Evolutionary conservation across 805 yeast species (phyloP), one percentile per base, ranked within the genome.

Genomic region (Yamadazyma kitorensis): DNA sequence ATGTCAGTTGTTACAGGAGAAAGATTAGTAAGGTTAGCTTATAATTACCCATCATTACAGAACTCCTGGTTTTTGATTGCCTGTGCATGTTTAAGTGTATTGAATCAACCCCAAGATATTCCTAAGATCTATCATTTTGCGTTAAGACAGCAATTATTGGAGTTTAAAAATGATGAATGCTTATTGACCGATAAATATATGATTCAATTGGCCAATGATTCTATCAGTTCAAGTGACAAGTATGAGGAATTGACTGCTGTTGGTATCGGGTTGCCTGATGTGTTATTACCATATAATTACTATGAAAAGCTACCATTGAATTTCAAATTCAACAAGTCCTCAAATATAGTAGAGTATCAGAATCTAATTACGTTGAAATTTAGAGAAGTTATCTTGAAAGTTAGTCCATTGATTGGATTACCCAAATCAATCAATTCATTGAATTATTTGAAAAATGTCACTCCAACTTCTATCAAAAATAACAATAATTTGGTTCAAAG

Each of bases 351-450:
- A 32, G 57, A 59, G 7, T 54, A 55, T 12, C 72, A 67, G 40
- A 39, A 43, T 8, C 40, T 41, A 19, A 41, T 66, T 14, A 69
- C 89, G 0, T 64, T 67, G 25, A 75, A 82, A 45, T 64, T 83
- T 34, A 67, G 95, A 40, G 97, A 89, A 49, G 80, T 88, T 6
- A 61, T 89, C 3, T 61, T 89, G 49, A 89, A 88, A 51, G 70
- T 86, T 3, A 72, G 83, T 0, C 95, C 95, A 0, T 61, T 89
- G 29, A 76, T 80, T 11, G 97, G 97, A 0, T 66, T 88, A 10
- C 97, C 97, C 1, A 81, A 80, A 46, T 76, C 88, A 2, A 89
- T 89, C 55, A 89, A 88, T 55, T 74, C 94, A 1, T 59, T 89
- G 49, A 81, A 76, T 48, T 66, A 70, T 12, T 63, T 88, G 37